phyloP scores from a whole-genome alignment of 202 grass and related monocot genomes.

The Setaria viridis region DNA sequence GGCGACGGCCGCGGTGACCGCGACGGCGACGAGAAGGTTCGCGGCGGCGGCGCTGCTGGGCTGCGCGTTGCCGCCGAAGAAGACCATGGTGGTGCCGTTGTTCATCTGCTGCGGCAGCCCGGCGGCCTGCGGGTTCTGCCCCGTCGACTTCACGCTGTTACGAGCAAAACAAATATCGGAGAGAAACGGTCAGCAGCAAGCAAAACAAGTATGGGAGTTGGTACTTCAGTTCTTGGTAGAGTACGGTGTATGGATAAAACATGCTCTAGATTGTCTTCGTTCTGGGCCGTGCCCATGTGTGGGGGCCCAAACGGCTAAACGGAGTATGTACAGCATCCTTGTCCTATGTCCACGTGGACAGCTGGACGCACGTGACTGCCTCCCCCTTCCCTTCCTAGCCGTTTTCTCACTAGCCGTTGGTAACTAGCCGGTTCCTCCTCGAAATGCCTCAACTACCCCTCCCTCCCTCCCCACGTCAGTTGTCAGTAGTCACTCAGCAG shows the following conservation, averaged over 20 bases:
- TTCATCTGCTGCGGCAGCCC: slow-evolving; percentile 47
- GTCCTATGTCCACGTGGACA: slow-evolving; percentile 5
- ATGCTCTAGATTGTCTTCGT: background rate
- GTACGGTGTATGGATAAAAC: background rate
- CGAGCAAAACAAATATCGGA: background rate
- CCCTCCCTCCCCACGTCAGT: background rate
- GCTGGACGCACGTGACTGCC: background rate
- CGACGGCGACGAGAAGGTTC: background rate
- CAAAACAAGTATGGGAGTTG: background rate
- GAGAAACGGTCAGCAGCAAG: background rate
- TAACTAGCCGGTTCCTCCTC: background rate
- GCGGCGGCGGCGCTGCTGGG: slow-evolving; percentile 14
- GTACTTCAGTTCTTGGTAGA: background rate
- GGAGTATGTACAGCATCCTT: background rate
- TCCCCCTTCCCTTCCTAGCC: background rate
- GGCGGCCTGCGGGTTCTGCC: slow-evolving; percentile 64
- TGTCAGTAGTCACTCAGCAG: background rate
- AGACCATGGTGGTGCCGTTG: slow-evolving; percentile 69
- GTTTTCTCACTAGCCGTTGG: slow-evolving; percentile 45
- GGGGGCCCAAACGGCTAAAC: background rate
- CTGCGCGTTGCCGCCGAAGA: slow-evolving; percentile 46
- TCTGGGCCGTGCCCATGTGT: background rate
- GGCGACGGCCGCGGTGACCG: background rate
- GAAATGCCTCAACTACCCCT: background rate
- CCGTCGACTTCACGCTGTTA: slow-evolving; percentile 59